These are phyloP conservation scores for Volvox reticuliferus DNA, from an alignment of 139 green algal genomes.

Conservation along the genomic window DNA sequence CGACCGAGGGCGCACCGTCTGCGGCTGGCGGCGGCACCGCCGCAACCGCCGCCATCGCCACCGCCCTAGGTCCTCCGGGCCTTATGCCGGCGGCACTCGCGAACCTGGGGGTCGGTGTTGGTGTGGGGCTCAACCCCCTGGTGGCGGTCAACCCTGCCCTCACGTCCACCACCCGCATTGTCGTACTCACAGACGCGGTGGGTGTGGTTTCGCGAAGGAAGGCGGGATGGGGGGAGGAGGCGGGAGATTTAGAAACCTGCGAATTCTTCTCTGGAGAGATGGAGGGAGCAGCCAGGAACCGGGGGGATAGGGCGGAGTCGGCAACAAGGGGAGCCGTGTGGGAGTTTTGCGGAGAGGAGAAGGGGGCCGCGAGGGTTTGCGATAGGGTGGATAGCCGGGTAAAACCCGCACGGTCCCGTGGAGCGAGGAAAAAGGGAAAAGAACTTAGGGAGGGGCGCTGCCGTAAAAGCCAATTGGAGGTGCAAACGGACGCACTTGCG, in stretches of 20 bases:
- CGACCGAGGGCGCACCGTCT: conserved; percentile 67
- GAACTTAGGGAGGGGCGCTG: no score
- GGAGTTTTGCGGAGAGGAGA: not conserved
- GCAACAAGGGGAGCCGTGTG: no score
- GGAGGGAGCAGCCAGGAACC: no score
- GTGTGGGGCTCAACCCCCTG: not conserved
- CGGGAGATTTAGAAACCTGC: not conserved
- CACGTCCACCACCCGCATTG: conserved; percentile 63
- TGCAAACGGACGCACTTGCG: not conserved
- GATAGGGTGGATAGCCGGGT: not conserved
- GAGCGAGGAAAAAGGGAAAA: no score
- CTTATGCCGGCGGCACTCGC: conserved; percentile 18
- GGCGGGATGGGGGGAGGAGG: not conserved
- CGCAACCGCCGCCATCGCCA: not conserved
- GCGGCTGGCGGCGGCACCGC: not conserved
- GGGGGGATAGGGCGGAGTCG: no score
- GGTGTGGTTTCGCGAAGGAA: not conserved
- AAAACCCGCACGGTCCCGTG: no score
- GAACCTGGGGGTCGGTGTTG: not conserved
- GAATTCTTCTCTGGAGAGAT: not conserved
- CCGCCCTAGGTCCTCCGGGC: not conserved
- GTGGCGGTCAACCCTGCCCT: not conserved
- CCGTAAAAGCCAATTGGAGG: not conserved
- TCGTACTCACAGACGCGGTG: conserved; percentile 81
- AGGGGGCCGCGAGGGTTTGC: not conserved